Conservation (phyloP, 2,329 filamentous ascomycete species). For the Verticillium tricorpus region DNA sequence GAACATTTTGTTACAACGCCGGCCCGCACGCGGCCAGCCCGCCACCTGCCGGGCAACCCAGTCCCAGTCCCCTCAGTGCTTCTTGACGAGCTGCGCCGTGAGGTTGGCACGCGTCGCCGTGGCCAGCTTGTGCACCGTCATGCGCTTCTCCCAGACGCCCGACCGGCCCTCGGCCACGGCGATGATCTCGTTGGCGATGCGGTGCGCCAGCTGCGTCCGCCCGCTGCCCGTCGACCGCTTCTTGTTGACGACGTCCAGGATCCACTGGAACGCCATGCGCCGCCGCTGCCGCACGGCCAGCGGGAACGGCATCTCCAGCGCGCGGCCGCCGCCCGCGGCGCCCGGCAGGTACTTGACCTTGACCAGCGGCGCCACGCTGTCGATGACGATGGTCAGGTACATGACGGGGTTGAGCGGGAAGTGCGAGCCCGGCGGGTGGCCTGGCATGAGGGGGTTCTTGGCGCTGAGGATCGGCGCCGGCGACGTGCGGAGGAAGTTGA, state of each 20-base stretch:
- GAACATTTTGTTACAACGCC: not conserved
- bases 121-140: slow-evolving; percentile 72
- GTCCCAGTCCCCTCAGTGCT: slow-evolving; percentile 17
- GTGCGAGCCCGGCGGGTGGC: slow-evolving; percentile 69
- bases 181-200: slow-evolving; percentile 82
- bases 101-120: slow-evolving; percentile 75
- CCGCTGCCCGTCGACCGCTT: slow-evolving; percentile 69
- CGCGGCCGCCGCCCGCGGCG: slow-evolving; percentile 78
- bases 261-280: slow-evolving; percentile 80
- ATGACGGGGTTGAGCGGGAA: slow-evolving; percentile 85
- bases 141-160: slow-evolving; percentile 76
- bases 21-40: not conserved
- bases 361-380: slow-evolving; percentile 86
- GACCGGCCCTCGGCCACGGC: slow-evolving; percentile 84
- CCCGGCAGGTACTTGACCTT: slow-evolving; percentile 72
- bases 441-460: slow-evolving; percentile 66
- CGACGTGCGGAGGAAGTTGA: slow-evolving; percentile 79
- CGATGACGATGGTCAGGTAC: slow-evolving; percentile 86
- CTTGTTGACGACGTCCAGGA: slow-evolving; percentile 78
- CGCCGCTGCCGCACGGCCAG: slow-evolving; percentile 71
- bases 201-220: slow-evolving; percentile 66
- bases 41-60: not conserved
- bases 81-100: slow-evolving; percentile 31
- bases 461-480: slow-evolving; percentile 73
- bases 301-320: slow-evolving; percentile 78